Conservation (phyloP, 805 yeast genomes). For the Candida ipomoeae region DNA sequence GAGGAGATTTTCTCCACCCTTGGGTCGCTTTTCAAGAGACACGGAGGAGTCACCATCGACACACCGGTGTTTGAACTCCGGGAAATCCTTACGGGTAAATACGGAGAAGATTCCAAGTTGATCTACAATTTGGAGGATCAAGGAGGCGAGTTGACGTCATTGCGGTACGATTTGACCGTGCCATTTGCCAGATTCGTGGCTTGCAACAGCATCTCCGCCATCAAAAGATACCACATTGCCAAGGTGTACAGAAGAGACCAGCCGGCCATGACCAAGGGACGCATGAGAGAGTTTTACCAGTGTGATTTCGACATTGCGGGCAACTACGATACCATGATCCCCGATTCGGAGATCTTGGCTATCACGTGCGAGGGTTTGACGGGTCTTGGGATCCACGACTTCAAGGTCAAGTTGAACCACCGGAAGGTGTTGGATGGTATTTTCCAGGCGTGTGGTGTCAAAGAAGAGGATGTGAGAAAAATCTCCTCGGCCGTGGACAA, state of each 20-base stretch:
- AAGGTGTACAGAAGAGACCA: slow-evolving; percentile 98
- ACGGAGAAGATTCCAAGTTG: slow-evolving; percentile 97
- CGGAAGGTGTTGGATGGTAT: slow-evolving; percentile 95
- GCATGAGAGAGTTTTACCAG: slow-evolving; percentile 99
- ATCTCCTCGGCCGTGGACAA: slow-evolving; percentile 95
- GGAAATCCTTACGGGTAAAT: slow-evolving; percentile 93
- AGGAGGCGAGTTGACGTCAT: slow-evolving; percentile 95
- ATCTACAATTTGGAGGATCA: slow-evolving; percentile 96
- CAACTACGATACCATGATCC: slow-evolving; percentile 85
- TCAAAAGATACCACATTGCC: slow-evolving; percentile 95
- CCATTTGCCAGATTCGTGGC: slow-evolving; percentile 98
- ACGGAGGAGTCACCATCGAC: slow-evolving; percentile 97
- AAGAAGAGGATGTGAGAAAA: slow-evolving; percentile 88
- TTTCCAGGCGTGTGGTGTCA: slow-evolving; percentile 91
- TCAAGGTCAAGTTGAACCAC: slow-evolving; percentile 90
- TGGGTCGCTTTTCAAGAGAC: slow-evolving; percentile 77
- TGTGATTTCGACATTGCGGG: slow-evolving; percentile 99
- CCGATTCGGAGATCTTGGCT: slow-evolving; percentile 87
- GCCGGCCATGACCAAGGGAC: slow-evolving; percentile 99
- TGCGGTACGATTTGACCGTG: slow-evolving; percentile 95
- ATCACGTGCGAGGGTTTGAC: slow-evolving; percentile 81
- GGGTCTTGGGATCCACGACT: slow-evolving; percentile 79
- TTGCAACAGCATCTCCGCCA: slow-evolving; percentile 83
- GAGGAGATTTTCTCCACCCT: slow-evolving; percentile 78
- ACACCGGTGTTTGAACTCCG: slow-evolving; percentile 97